phyloP scores from a whole-genome alignment of 441 rosid species.

The Pelargonium myrrhifolium region DNA sequence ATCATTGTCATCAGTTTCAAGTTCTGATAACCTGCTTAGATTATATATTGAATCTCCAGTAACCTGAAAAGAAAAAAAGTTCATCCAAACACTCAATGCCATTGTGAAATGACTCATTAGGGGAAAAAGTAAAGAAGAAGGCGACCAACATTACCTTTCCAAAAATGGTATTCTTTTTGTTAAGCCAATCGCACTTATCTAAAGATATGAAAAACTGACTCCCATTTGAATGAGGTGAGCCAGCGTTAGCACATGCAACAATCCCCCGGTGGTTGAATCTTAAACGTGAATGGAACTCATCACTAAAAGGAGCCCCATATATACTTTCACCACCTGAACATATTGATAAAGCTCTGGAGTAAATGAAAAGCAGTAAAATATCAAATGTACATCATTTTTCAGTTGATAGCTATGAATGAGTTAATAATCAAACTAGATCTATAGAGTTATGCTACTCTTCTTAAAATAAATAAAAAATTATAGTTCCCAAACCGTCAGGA shows the following conservation, averaged over 20 bases:
- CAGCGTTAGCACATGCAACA: conserved; percentile 87
- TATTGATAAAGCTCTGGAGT: not conserved
- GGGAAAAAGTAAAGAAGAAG: not conserved
- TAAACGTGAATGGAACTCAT: conserved; percentile 80
- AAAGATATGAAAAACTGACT: conserved; percentile 86
- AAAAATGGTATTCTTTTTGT: conserved; percentile 65
- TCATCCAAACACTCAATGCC: conserved; percentile 4
- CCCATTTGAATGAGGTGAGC: conserved; percentile 73
- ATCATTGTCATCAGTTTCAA: conserved; percentile 68
- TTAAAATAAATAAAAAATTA: too few species aligned
- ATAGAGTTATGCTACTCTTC: too few species aligned
- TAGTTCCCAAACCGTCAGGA: too few species aligned
- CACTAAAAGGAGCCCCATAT: conserved; percentile 59
- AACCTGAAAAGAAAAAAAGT: conserved; percentile 35
- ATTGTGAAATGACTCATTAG: not conserved
- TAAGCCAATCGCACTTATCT: conserved; percentile 93
- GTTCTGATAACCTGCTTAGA: conserved; percentile 64
- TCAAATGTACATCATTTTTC: not conserved
- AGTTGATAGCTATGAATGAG: not conserved
- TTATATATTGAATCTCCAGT: conserved; percentile 84
- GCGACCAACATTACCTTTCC: conserved; percentile 57
- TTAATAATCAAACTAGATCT: too few species aligned
- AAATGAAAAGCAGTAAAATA: not conserved
- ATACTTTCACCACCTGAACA: conserved; percentile 75
- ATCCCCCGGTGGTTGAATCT: conserved; percentile 85